Conservation (phyloP, 2,329 filamentous ascomycete genomes). For the Verruconis gallopava region DNA sequence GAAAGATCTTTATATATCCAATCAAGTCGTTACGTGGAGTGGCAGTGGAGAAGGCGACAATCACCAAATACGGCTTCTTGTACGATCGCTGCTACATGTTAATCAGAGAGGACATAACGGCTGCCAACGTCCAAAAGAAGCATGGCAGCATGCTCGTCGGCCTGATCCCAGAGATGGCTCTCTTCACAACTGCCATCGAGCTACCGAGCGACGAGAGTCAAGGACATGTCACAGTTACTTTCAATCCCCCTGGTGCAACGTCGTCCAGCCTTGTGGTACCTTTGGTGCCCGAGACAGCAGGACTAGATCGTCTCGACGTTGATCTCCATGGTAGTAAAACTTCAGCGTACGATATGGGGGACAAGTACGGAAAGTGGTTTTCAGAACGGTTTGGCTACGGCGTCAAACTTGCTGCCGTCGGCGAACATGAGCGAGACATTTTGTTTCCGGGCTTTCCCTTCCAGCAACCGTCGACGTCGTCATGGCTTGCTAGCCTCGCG, state of each 20-base stretch:
- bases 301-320: conserved; percentile 26
- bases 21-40: conserved; percentile 34
- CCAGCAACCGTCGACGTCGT: conserved; percentile 11
- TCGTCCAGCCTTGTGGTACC: conserved; percentile 24
- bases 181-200: conserved; percentile 28
- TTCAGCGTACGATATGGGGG: conserved; percentile 30
- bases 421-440: conserved; percentile 27
- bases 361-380: conserved; percentile 31
- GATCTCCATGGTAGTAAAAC: conserved; percentile 32
- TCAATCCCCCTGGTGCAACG: conserved; percentile 19
- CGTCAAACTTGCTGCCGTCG: conserved; percentile 31
- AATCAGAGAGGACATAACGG: conserved; percentile 23
- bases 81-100: conserved; percentile 32
- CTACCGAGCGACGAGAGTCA: conserved; percentile 18
- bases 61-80: conserved; percentile 32
- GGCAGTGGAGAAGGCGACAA: conserved; percentile 24
- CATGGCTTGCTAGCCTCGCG: conserved; percentile 20
- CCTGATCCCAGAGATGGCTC: conserved; percentile 26
- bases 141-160: conserved; percentile 31
- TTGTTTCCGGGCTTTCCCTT: conserved; percentile 17
- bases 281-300: conserved; percentile 23
- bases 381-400: conserved; percentile 30
- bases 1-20: conserved; percentile 34
- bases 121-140: conserved; percentile 12
- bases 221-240: conserved; percentile 27